Evolutionary conservation across 768 basidiomycete species (phyloP).

Genomic region (Multifurca ochricompacta): DNA sequence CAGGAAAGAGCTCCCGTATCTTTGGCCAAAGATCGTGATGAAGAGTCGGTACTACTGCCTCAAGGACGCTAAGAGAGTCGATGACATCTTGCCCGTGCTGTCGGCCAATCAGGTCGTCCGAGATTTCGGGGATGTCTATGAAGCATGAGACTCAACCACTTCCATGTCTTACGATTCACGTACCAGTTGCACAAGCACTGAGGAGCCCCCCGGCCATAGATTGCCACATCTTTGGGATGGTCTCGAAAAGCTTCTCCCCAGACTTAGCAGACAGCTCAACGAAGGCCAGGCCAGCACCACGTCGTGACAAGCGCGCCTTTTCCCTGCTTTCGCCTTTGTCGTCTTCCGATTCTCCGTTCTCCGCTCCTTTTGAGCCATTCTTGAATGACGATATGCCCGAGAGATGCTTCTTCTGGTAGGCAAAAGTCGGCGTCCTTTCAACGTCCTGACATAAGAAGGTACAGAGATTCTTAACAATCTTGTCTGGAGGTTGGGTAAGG

Average conservation of each 20-base stretch:
- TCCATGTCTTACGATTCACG: constrained; percentile 21
- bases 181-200: constrained; percentile 60
- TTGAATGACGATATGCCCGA: constrained; percentile 78
- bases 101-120: constrained; percentile 60
- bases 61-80: constrained; percentile 85
- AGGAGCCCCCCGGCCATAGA: constrained; percentile 78
- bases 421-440: constrained; percentile 84
- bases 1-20: constrained; percentile 66
- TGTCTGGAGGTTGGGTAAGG: constrained; percentile 81
- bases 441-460: constrained; percentile 93
- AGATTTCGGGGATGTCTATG: constrained; percentile 39
- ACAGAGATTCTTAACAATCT: constrained; percentile 95
- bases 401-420: constrained; percentile 47
- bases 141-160: background rate
- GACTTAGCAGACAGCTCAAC: constrained; percentile 69
- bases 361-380: constrained; percentile 29
- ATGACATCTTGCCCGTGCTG: constrained; percentile 84
- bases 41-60: constrained; percentile 71
- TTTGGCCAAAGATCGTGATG: constrained; percentile 62
- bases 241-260: constrained; percentile 58
- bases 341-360: constrained; percentile 35
- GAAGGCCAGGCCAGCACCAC: constrained; percentile 84
- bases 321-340: constrained; percentile 45
- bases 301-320: constrained; percentile 66
- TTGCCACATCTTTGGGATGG: constrained; percentile 93